These are phyloP conservation scores for Pelargonium myrrhifolium DNA, from an alignment of 441 rosid species.

Conservation along the genomic window DNA sequence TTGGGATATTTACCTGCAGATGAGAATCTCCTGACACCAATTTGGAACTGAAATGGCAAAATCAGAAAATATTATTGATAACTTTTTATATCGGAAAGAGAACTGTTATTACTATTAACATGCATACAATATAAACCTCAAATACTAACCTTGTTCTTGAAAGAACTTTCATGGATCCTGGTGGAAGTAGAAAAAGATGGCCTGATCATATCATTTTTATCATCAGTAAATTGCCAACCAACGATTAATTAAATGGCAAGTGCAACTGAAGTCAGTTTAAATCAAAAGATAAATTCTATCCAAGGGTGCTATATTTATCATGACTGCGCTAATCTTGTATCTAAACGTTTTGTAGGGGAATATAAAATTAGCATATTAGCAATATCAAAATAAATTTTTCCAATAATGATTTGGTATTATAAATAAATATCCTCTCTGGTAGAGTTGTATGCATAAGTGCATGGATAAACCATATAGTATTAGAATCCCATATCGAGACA, in stretches of 20 bases:
- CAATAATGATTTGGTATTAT: background rate
- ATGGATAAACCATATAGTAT: background rate
- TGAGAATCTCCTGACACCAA: constrained; percentile 61
- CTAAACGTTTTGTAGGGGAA: background rate
- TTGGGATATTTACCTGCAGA: constrained; percentile 45
- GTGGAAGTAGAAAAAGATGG: constrained; percentile 26
- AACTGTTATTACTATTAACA: constrained; percentile 6
- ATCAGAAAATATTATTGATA: constrained; percentile 21
- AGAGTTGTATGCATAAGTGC: background rate
- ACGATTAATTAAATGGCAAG: background rate
- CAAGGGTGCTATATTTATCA: background rate
- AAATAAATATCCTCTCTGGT: background rate
- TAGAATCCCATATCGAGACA: background rate
- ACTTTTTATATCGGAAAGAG: background rate
- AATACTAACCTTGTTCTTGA: constrained; percentile 44
- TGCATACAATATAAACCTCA: constrained; percentile 11
- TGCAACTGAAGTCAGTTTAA: background rate
- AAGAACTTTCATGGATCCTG: constrained; percentile 33
- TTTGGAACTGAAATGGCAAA: constrained; percentile 42
- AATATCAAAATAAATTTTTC: background rate
- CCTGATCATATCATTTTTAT: constrained; percentile 33
- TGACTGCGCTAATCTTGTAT: background rate
- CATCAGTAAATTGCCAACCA: constrained; percentile 11
- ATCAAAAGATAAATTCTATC: constrained; percentile 1
- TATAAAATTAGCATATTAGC: background rate